A percentile compares a stretch with the other conserved stretches of the same genome.
These are phyloP conservation scores for Metarhizium humberi DNA, from an alignment of 2,329 filamentous ascomycete genomes.

Conservation along the genomic window DNA sequence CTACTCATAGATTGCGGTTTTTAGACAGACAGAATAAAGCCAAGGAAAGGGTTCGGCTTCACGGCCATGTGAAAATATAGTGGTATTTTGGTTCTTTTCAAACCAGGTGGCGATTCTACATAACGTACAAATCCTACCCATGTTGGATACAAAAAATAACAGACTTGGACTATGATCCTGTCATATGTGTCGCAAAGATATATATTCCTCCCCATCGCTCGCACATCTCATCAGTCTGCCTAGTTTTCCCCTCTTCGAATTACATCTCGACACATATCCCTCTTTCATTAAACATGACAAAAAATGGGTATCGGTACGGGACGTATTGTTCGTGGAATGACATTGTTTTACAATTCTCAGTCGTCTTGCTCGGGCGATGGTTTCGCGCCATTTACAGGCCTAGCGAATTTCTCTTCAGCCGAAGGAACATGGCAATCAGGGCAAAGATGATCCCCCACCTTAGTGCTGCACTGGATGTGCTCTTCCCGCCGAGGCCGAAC, in stretches of 20 bases:
- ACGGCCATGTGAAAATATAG: background rate
- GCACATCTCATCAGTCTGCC: background rate
- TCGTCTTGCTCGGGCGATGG: background rate
- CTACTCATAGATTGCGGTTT: background rate
- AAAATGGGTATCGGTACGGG: background rate
- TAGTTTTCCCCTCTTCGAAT: background rate
- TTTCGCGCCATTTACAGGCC: conserved; percentile 18
- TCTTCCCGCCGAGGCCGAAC: conserved; percentile 40
- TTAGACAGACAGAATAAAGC: background rate
- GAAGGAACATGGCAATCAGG: conserved; percentile 22
- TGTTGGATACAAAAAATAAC: background rate
- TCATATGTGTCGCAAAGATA: background rate
- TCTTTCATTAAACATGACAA: background rate
- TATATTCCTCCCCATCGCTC: background rate
- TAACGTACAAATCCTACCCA: background rate
- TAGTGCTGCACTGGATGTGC: conserved; percentile 38
- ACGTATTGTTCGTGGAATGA: background rate
- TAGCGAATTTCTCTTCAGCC: conserved; percentile 24
- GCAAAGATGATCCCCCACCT: conserved; percentile 38
- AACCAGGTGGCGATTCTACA: background rate
- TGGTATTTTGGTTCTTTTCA: background rate
- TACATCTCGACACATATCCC: background rate
- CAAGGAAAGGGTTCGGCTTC: background rate
- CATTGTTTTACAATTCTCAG: background rate
- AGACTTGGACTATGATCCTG: background rate